Evolutionary conservation across 306 rosid species (phyloP), one percentile per base, ranked within the genome.

Genomic region (Delonix regia): DNA sequence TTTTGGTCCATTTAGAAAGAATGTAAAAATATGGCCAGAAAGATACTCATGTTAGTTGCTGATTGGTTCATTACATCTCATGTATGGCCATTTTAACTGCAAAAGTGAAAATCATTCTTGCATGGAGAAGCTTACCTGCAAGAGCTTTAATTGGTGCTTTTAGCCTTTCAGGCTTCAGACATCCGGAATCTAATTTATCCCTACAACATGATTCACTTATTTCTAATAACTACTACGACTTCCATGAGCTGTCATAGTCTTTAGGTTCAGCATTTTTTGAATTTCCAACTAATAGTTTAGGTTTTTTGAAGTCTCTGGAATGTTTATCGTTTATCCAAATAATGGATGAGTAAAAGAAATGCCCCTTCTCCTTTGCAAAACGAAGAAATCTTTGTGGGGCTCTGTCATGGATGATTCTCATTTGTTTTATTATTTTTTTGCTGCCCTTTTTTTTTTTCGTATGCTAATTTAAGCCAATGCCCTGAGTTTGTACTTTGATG

Each of bases 401-500:
- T 45, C 18, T 14, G 4, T 45, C 14, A 14, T 45, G n/a, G 51
- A 45, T 36, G 41, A 1, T 36, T 36, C 33, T 30, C n/a, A 8
- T 11, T 45, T 45, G 4, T 2, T 48, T 48, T 48, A 0, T 48
- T 16, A 0, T 1, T 48, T 1, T 53, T 21, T 21, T 53, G 6
- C n/a, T n/a, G 10, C 52, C 33, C 5, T 0, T 9, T 45, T 11
- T 0, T 9, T 45, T 39, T 63, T 12, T 39, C 18, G 15, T 5
- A 41, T 66, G 19, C 18, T 11, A 48, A 24, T 48, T 33, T 4
- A 36, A 79, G 73, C 22, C 16, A 39, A 39, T 71, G 66, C 0
- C 56, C 38, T 44, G 6, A 70, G 59, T 21, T 39, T 39, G n/a
- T 65, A 45, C 6, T 9, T 70, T 82, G 73, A 87, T 85, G 82